phyloP scores from a whole-genome alignment of 75 land plant species.

The Pinus albicaulis region DNA sequence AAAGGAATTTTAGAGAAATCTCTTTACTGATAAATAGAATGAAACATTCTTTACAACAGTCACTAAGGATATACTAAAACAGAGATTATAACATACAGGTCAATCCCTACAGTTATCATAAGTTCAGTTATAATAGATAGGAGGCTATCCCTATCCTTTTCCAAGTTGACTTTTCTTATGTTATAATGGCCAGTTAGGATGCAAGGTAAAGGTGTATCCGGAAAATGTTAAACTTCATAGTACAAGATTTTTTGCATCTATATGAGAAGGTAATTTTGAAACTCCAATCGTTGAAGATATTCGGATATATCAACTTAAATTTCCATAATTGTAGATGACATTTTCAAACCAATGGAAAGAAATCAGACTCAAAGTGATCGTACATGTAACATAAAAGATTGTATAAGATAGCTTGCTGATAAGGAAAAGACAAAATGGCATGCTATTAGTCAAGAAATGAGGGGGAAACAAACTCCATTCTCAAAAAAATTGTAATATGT shows the following conservation, averaged over 20 bases:
- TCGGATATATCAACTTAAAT: no score
- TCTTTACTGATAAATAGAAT: background rate
- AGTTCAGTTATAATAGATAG: no score
- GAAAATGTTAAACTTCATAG: no score
- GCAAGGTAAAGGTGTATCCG: no score
- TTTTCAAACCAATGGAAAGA: no score
- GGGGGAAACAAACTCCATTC: background rate
- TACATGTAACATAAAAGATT: background rate
- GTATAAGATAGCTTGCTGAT: background rate
- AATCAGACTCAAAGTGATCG: background rate
- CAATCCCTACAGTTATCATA: background rate
- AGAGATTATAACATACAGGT: background rate
- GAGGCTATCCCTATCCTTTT: background rate
- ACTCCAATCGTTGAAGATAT: no score
- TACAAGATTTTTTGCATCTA: no score
- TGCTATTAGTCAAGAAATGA: background rate
- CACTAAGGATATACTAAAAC: background rate
- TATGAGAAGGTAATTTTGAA: no score
- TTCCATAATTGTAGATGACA: no score
- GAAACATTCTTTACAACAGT: background rate
- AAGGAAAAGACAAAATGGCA: background rate
- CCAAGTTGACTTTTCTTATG: background rate
- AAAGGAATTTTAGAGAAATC: background rate
- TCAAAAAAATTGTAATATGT: background rate
- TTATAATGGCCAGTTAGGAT: no score